A percentile compares a stretch with the other conserved stretches of the same genome.
phyloP scores from a whole-genome alignment of 805 yeast genomes.

The Sugiyamaella qingdaonensis region DNA sequence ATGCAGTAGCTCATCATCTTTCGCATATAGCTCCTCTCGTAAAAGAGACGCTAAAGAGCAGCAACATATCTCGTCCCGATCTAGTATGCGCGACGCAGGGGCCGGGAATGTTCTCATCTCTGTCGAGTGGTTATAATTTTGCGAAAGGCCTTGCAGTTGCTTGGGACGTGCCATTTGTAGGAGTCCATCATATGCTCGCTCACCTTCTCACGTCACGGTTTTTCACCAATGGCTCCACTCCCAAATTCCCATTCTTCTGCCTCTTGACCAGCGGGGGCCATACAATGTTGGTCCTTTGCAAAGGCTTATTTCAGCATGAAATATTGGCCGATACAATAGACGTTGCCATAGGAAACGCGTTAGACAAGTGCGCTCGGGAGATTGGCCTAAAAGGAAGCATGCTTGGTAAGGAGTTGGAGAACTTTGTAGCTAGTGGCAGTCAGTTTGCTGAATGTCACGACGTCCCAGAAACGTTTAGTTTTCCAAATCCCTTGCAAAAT shows the following conservation, averaged over 20 bases:
- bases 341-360: conserved; percentile 88
- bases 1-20: conserved; percentile 79
- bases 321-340: conserved; percentile 73
- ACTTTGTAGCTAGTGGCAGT: conserved; percentile 39
- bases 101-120: conserved; percentile 92
- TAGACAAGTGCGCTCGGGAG: conserved; percentile 88
- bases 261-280: conserved; percentile 91
- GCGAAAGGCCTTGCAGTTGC: conserved; percentile 84
- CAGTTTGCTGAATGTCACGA: conserved; percentile 16
- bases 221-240: conserved; percentile 40
- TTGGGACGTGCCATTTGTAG: conserved; percentile 71
- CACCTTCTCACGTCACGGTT: conserved; percentile 70
- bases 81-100: conserved; percentile 88
- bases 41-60: conserved; percentile 36
- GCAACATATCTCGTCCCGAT: conserved; percentile 27
- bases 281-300: conserved; percentile 75
- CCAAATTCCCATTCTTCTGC: conserved; percentile 70
- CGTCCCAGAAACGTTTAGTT: conserved; percentile 18
- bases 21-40: conserved; percentile 50
- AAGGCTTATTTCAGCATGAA: conserved; percentile 59
- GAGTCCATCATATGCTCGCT: conserved; percentile 96
- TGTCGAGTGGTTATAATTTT: conserved; percentile 74
- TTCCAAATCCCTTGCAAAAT: conserved; percentile 53
- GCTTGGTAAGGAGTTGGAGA: conserved; percentile 81
- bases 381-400: conserved; percentile 76